These are phyloP conservation scores for Populus ilicifolia DNA, from an alignment of 345 rosid genomes.

Conservation along the genomic window DNA sequence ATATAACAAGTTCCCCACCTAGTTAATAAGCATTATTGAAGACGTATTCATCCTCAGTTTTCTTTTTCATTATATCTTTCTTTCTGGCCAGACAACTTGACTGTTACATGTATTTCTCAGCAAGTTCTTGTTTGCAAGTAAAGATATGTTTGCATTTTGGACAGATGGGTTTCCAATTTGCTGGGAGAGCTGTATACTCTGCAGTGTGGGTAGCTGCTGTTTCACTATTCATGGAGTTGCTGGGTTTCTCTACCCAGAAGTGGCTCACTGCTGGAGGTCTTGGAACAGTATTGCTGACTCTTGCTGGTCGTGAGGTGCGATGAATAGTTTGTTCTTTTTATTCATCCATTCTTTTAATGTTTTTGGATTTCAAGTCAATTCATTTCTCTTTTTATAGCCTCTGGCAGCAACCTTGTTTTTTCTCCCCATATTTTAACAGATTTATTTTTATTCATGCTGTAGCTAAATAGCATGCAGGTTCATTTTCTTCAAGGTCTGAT, in stretches of 20 bases:
- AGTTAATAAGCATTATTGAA: neutral
- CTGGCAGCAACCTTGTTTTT: neutral
- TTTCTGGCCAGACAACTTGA: neutral
- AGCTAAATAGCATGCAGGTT: neutral
- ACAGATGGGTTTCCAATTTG: conserved; percentile 92
- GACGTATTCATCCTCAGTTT: neutral
- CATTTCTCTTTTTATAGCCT: neutral
- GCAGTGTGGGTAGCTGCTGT: conserved; percentile 93
- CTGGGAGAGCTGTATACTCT: conserved; percentile 83
- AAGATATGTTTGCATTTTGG: conserved; percentile 14
- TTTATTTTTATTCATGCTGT: neutral
- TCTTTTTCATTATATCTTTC: neutral
- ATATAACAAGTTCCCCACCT: neutral
- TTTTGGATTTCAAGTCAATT: neutral
- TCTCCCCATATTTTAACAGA: neutral
- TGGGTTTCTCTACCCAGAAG: conserved; percentile 90
- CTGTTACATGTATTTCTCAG: neutral
- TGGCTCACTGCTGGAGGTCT: conserved; percentile 98
- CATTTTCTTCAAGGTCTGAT: neutral
- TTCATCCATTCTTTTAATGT: neutral
- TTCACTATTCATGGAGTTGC: conserved; percentile 91
- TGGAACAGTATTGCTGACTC: conserved; percentile 93
- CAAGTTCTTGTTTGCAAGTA: neutral
- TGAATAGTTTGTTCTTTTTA: neutral
- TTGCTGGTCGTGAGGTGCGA: conserved; percentile 94